Percentiles rank a stretch among this genome's conserved stretches.
phyloP scores from a whole-genome alignment of 1,139 yeast genomes.

The Taiozyma sp. region DNA sequence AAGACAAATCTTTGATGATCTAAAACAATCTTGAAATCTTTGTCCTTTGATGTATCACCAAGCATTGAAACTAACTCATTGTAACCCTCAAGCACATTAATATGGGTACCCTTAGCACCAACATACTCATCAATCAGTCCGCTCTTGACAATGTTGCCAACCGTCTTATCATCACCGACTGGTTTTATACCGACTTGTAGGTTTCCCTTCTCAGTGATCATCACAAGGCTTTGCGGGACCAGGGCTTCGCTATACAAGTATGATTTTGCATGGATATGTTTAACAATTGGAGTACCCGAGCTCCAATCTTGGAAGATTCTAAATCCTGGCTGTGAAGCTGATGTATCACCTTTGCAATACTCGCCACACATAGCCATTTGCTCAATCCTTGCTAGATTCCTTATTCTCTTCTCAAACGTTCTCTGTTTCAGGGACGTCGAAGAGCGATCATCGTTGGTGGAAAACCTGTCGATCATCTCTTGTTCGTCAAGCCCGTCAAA shows the following conservation, averaged over 20 bases:
- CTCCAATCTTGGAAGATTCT: slow-evolving; percentile 30
- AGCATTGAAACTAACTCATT: not conserved
- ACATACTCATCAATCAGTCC: slow-evolving; percentile 11
- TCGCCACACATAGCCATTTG: slow-evolving; percentile 3
- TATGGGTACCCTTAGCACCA: not conserved
- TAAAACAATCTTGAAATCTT: slow-evolving; percentile 1
- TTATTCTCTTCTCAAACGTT: not conserved
- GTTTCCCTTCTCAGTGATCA: slow-evolving; percentile 19
- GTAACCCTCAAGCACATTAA: slow-evolving; percentile 1
- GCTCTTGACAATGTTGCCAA: slow-evolving; percentile 12
- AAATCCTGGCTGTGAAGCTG: slow-evolving; percentile 30
- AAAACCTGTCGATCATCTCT: not conserved
- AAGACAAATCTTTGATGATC: slow-evolving; percentile 13
- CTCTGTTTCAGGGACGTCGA: not conserved
- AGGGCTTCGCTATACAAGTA: slow-evolving; percentile 41
- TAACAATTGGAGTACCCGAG: slow-evolving; percentile 30
- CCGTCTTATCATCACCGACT: slow-evolving; percentile 10
- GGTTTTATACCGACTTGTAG: slow-evolving; percentile 9
- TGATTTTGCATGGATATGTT: slow-evolving; percentile 34
- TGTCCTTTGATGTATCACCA: not conserved
- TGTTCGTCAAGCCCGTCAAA: slow-evolving; percentile 4
- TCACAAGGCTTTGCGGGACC: slow-evolving; percentile 34
- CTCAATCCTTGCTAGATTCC: not conserved
- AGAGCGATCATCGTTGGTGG: not conserved
- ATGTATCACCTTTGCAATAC: slow-evolving; percentile 15